A percentile compares a stretch with the other conserved stretches of the same genome.
Evolutionary conservation across 345 rosid genomes (phyloP).

Genomic region (Odontarrhena argentea): DNA sequence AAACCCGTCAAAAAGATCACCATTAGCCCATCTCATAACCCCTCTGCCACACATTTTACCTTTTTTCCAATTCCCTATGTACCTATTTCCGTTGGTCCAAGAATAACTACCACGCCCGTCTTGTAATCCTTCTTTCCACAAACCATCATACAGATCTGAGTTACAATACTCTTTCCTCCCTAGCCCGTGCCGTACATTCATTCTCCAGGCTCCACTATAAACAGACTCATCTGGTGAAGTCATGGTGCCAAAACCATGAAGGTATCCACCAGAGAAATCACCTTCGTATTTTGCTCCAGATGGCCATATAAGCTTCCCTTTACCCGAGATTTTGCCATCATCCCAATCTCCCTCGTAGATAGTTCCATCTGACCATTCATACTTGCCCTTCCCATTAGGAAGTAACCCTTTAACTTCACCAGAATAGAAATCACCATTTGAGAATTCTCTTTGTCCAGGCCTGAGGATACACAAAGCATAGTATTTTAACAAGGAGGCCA

Average conservation of each 20-base stretch:
- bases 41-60: constrained; percentile 89
- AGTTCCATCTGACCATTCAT: constrained; percentile 71
- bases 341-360: constrained; percentile 88
- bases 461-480: constrained; percentile 44
- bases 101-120: constrained; percentile 81
- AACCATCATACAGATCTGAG: constrained; percentile 76
- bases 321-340: constrained; percentile 78
- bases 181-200: constrained; percentile 78
- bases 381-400: constrained; percentile 81
- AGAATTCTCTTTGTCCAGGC: constrained; percentile 47
- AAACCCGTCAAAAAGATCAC: constrained; percentile 78
- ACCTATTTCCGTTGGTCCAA: constrained; percentile 79
- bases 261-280: constrained; percentile 82
- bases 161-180: constrained; percentile 77
- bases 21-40: constrained; percentile 82
- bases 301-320: constrained; percentile 70
- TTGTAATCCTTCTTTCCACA: constrained; percentile 87
- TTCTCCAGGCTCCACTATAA: constrained; percentile 81
- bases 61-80: constrained; percentile 78
- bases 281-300: constrained; percentile 83
- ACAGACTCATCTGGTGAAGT: constrained; percentile 57
- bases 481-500: constrained; percentile 9
- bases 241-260: constrained; percentile 81
- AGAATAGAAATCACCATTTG: constrained; percentile 68
- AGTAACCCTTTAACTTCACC: constrained; percentile 65